Percentiles rank a stretch among this genome's conserved stretches.
phyloP scores from a whole-genome alignment of 805 yeast genomes.

The Alloascoidea africana region DNA sequence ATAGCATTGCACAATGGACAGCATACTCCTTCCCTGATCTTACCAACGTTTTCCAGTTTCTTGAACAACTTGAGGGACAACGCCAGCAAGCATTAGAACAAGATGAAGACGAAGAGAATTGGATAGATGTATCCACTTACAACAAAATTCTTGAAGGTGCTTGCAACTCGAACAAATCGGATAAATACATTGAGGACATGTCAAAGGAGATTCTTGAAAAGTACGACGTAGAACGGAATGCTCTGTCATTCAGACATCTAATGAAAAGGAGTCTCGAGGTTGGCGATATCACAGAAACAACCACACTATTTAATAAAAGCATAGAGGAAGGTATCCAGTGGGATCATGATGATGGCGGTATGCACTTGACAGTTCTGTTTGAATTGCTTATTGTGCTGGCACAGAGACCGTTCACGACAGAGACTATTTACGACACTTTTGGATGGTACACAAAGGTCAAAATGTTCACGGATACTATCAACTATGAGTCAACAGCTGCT shows the following conservation, averaged over 20 bases:
- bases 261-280: conserved; percentile 18
- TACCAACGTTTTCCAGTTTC: conserved; percentile 2
- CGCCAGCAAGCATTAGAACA: too few relatives aligned
- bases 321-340: conserved; percentile 27
- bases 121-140: conserved; percentile 13
- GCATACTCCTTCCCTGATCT: neutral
- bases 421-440: neutral
- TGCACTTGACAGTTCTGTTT: conserved; percentile 11
- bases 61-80: too few relatives aligned
- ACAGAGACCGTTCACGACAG: too few relatives aligned
- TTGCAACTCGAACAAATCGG: conserved; percentile 12
- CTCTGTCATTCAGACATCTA: conserved; percentile 20
- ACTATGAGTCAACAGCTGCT: conserved; percentile 22
- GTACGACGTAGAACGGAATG: conserved; percentile 20
- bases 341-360: conserved; percentile 18
- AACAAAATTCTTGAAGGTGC: conserved; percentile 13
- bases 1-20: neutral
- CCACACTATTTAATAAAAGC: conserved; percentile 19
- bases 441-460: conserved; percentile 26
- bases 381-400: conserved; percentile 16
- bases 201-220: conserved; percentile 16
- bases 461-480: conserved; percentile 21
- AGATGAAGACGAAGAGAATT: conserved; percentile 9
- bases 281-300: conserved; percentile 16
- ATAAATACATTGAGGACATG: conserved; percentile 10